These are phyloP conservation scores for Phialophora chinensis DNA, from an alignment of 2,329 filamentous ascomycete species.

Conservation along the genomic window DNA sequence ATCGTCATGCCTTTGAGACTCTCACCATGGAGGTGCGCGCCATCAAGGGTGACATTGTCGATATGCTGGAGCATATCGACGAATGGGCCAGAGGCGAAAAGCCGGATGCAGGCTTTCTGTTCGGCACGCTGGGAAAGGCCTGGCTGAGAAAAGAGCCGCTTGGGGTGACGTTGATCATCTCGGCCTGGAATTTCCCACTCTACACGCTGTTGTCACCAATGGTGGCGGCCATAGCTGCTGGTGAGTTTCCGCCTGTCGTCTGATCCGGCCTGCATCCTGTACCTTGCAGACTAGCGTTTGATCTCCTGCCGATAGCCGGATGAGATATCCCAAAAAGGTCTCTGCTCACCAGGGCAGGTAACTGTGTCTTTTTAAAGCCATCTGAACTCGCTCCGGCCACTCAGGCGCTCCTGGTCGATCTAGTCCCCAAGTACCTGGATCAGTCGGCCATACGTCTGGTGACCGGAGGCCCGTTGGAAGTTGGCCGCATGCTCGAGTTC, in stretches of 20 bases:
- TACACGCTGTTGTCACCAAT: slow-evolving; percentile 44
- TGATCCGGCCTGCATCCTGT: not conserved
- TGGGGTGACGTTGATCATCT: slow-evolving; percentile 30
- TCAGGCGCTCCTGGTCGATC: slow-evolving; percentile 48
- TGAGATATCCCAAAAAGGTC: slow-evolving; percentile 2
- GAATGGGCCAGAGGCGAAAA: slow-evolving; percentile 49
- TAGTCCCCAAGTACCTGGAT: slow-evolving; percentile 54
- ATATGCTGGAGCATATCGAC: slow-evolving; percentile 49
- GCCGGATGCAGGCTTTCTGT: slow-evolving; percentile 41
- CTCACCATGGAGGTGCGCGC: slow-evolving; percentile 43
- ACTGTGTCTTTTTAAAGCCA: slow-evolving; percentile 53
- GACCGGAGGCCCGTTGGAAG: slow-evolving; percentile 49
- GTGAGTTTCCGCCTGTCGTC: slow-evolving; percentile 11
- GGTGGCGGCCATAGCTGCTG: slow-evolving; percentile 52
- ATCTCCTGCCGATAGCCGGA: not conserved
- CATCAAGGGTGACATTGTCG: slow-evolving; percentile 47
- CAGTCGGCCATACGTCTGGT: slow-evolving; percentile 45
- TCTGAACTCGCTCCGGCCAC: slow-evolving; percentile 48
- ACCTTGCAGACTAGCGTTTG: not conserved
- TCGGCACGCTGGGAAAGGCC: slow-evolving; percentile 44
- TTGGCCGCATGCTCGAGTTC: slow-evolving; percentile 45
- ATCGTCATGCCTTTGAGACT: slow-evolving; percentile 46
- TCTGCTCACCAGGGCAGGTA: slow-evolving; percentile 40
- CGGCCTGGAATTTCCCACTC: slow-evolving; percentile 52
- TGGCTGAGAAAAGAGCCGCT: slow-evolving; percentile 52